Conservation (phyloP, 768 basidiomycete species). For the Phanerodontia chrysosporium region DNA sequence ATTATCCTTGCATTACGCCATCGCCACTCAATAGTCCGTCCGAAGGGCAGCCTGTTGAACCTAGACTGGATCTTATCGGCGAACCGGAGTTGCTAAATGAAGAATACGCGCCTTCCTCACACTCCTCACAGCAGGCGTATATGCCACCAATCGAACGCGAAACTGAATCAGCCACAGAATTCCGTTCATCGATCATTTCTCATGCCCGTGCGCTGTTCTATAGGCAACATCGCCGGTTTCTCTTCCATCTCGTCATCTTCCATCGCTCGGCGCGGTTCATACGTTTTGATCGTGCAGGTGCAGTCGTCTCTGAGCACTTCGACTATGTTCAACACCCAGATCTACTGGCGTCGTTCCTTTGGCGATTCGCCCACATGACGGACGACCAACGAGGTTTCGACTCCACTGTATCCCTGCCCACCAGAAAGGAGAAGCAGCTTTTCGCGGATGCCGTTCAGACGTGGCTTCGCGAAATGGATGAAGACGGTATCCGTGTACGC, state of each 20-base stretch:
- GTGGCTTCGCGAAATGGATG: background rate
- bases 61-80: too few species aligned
- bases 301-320: background rate
- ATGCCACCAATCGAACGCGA: background rate
- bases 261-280: background rate
- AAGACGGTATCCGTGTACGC: background rate
- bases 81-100: too few species aligned
- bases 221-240: background rate
- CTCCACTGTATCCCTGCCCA: background rate
- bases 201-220: background rate
- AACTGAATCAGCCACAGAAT: background rate
- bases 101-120: too few species aligned
- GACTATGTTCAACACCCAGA: background rate
- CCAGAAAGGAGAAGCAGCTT: conserved; percentile 10
- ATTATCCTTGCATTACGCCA: too few species aligned
- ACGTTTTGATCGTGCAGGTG: background rate
- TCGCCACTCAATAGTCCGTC: too few species aligned
- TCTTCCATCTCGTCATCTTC: background rate
- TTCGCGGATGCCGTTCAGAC: background rate
- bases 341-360: background rate
- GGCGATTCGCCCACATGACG: background rate
- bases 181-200: background rate
- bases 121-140: too few species aligned
- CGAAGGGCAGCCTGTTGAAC: too few species aligned
- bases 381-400: background rate